A percentile compares a stretch with the other conserved stretches of the same genome.
Evolutionary conservation across 306 rosid species (phyloP).

Genomic region (Acacia confusa): DNA sequence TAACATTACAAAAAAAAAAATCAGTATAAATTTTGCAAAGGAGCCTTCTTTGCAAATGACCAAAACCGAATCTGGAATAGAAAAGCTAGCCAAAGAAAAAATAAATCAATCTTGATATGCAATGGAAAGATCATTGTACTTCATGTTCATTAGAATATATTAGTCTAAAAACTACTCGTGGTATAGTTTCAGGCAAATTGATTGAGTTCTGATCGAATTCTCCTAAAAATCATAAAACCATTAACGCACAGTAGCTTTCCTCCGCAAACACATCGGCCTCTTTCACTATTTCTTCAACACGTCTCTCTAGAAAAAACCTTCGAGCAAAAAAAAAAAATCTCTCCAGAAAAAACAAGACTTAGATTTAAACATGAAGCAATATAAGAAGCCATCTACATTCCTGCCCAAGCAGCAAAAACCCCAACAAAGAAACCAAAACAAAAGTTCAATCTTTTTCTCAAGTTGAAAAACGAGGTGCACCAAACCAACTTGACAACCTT

Average conservation of each 20-base stretch:
- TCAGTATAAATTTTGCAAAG: no score
- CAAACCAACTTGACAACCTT: constrained; percentile 33
- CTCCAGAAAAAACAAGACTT: background rate
- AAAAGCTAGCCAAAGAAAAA: no score
- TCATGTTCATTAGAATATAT: background rate
- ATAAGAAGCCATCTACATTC: background rate
- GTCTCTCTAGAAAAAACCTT: background rate
- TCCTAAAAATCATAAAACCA: background rate
- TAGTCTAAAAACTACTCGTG: no score
- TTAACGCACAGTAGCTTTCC: background rate
- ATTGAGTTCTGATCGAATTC: background rate
- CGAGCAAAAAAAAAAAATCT: no score
- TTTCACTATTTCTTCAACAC: background rate
- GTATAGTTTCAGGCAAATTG: background rate
- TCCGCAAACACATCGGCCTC: background rate
- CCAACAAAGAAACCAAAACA: constrained; percentile 13
- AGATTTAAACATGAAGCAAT: background rate
- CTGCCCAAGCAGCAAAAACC: background rate
- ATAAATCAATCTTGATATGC: background rate
- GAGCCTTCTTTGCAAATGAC: no score
- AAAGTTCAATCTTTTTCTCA: constrained; percentile 8
- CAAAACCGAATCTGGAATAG: no score
- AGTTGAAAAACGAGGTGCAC: constrained; percentile 27
- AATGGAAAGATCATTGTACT: background rate
- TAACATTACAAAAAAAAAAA: no score